A percentile compares a stretch with the other conserved stretches of the same genome.
phyloP scores from a whole-genome alignment of 2,329 filamentous ascomycete species.

The Zelopaecilomyces penicillatus region DNA sequence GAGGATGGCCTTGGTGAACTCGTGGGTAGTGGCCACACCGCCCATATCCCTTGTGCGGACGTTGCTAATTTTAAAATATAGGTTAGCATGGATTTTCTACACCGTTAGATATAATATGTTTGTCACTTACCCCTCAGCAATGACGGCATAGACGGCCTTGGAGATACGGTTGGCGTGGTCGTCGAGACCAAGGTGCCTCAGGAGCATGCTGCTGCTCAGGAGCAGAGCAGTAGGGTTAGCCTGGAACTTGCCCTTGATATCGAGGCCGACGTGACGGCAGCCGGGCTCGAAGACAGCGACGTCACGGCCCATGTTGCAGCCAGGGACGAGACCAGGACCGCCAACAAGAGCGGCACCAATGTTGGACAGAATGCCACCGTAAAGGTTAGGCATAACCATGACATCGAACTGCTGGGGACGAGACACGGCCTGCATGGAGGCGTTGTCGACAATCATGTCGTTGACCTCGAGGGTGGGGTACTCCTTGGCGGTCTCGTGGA shows the following conservation, averaged over 20 bases:
- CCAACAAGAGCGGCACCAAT: slow-evolving; percentile 95
- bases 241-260: slow-evolving; percentile 99
- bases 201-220: slow-evolving; percentile 91
- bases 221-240: slow-evolving; percentile 96
- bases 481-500: slow-evolving; percentile 87
- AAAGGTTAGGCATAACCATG: slow-evolving; percentile 99
- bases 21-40: slow-evolving; percentile 77
- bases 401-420: slow-evolving; percentile 97
- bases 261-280: slow-evolving; percentile 97
- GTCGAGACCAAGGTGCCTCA: slow-evolving; percentile 93
- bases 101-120: neutral
- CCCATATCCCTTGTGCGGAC: slow-evolving; percentile 94
- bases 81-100: slow-evolving; percentile 29
- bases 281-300: slow-evolving; percentile 98
- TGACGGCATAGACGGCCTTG: slow-evolving; percentile 69
- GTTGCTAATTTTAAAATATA: slow-evolving; percentile 46
- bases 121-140: slow-evolving; percentile 73
- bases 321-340: slow-evolving; percentile 91
- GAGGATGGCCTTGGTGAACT: slow-evolving; percentile 91
- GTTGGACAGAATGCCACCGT: slow-evolving; percentile 98
- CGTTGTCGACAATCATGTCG: slow-evolving; percentile 99
- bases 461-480: slow-evolving; percentile 93
- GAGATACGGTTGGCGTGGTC: slow-evolving; percentile 98
- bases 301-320: slow-evolving; percentile 99
- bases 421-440: slow-evolving; percentile 97